Base-by-base conservation (phyloP, 1,139 yeast species). In the Suhomyces bolitotheri region DNA sequence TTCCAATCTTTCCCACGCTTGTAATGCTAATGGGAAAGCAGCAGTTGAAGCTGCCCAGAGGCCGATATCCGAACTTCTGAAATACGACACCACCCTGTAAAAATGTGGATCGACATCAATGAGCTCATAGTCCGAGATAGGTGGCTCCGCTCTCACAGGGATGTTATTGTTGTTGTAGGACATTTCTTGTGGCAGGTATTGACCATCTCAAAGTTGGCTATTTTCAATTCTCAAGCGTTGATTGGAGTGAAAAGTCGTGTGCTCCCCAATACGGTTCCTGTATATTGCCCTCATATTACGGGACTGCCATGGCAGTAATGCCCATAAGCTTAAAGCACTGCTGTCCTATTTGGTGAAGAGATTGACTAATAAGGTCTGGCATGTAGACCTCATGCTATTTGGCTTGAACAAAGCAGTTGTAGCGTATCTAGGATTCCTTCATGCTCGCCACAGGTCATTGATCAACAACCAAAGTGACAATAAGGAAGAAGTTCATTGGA, bases 51-150 rank as follows among this genome's bases (percentile, higher is more conserved):
- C 72, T 3, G 78, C 88, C 82, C 88, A 79, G 26, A 67, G 60
- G 11, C 69, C 74, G 53, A 76, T 78, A 62, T 87, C 96, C 8
- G 82, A 69, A 14, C 75, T 60, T 56, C 96, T 73, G 61, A 86
- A 78, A 64, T 82, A 87, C 30, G 80, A 67, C 16, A 87, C 78
- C 22, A 87, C 95, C 46, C 87, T 72, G 37, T 60, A 54, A 62
- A 86, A 83, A 47, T 81, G 80, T 27, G 96, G 96, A 58, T 87
- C 96, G 38, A 77, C 73, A 57, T 87, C 96, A 54, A 87, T 87
- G 40, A 71, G 56, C 52, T 71, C 77, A 47, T 69, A 70, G 51
- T 71, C 76, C 13, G 73, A 57, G 41, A 60, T 58, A 23, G 71
- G 64, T 25, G 74, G 70, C 17, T 63, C 67, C 14, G 70, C 59